Conservation (phyloP, 2,329 filamentous ascomycete species). For the Blastomyces gilchristii region DNA sequence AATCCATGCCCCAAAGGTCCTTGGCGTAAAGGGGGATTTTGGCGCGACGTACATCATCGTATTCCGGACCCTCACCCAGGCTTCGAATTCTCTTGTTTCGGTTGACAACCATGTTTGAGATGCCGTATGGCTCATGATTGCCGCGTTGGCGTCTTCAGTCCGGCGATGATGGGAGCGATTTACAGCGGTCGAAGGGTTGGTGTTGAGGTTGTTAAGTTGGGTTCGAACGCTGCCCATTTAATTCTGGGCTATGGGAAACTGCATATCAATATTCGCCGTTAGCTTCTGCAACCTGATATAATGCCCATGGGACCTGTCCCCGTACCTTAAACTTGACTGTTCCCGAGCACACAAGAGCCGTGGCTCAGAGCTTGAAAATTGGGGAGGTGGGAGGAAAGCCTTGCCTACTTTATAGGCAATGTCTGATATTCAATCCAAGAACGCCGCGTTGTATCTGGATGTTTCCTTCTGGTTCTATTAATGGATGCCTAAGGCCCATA, state of each 20-base stretch:
- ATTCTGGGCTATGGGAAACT: neutral
- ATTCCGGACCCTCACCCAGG: conserved; percentile 18
- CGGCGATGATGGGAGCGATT: neutral
- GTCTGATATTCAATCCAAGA: neutral
- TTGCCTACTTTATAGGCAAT: neutral
- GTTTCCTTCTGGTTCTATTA: neutral
- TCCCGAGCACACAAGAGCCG: neutral
- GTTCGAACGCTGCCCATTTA: neutral
- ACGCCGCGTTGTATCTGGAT: neutral
- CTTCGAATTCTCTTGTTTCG: conserved; percentile 20
- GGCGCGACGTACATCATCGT: conserved; percentile 19
- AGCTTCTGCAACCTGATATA: neutral
- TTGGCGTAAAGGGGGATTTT: conserved; percentile 21
- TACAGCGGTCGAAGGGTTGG: neutral
- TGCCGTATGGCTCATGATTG: conserved; percentile 18
- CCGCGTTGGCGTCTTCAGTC: neutral
- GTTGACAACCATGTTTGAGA: conserved; percentile 25
- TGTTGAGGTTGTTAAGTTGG: neutral
- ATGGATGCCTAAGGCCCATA: neutral
- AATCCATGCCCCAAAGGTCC: conserved; percentile 20
- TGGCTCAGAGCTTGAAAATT: conserved; percentile 1
- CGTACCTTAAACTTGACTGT: neutral
- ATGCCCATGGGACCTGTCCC: neutral
- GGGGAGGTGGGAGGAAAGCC: too few relatives aligned
- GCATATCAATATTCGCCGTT: neutral